Conservation (phyloP, 176 grass and related monocot genomes). For the Pontederia paniculata region DNA sequence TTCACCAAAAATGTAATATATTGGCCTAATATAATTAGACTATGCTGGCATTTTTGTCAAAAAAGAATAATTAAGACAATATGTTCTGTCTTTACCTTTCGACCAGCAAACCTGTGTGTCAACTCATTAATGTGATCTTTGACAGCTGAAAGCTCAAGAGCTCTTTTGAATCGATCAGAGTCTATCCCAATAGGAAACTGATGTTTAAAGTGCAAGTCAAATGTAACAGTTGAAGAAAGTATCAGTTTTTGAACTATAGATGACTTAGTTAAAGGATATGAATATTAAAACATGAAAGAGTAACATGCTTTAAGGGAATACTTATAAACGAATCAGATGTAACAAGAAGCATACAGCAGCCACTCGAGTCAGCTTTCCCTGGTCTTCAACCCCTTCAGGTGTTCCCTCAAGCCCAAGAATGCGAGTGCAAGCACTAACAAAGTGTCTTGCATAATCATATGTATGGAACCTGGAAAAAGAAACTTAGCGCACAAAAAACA, state of each 20-base stretch:
- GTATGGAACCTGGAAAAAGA: conserved; percentile 16
- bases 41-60: background rate
- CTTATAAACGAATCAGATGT: background rate
- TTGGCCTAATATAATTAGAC: background rate
- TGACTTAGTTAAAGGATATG: background rate
- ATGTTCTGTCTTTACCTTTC: conserved; percentile 53
- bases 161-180: conserved; percentile 89
- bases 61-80: background rate
- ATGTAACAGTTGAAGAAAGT: conserved; percentile 7
- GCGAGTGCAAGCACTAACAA: conserved; percentile 86
- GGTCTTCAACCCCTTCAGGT: conserved; percentile 94
- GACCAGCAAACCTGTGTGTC: conserved; percentile 29
- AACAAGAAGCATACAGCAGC: conserved; percentile 61
- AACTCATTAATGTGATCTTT: conserved; percentile 68
- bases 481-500: background rate
- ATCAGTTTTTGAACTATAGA: background rate
- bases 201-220: conserved; percentile 38
- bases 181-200: conserved; percentile 99
- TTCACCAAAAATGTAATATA: too few relatives aligned
- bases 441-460: conserved; percentile 28
- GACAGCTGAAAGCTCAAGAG: conserved; percentile 54
- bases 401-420: conserved; percentile 99
- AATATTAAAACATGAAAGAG: background rate
- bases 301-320: background rate
- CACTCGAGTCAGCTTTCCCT: conserved; percentile 88